phyloP scores from a whole-genome alignment of 208 protist species.

The Crithidia bombi region DNA sequence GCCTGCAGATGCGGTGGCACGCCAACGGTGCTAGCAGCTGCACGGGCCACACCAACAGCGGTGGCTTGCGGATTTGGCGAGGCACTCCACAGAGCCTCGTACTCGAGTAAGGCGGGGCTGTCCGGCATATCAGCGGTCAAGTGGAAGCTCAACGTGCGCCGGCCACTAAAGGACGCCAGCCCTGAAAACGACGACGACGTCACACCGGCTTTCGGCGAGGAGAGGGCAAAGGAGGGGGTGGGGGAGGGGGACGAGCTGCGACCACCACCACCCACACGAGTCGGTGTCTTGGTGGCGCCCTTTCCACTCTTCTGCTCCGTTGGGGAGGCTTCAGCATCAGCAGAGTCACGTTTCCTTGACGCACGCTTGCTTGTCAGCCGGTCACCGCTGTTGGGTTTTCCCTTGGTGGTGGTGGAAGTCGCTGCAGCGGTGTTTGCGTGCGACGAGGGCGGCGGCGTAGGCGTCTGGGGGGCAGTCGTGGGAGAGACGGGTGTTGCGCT shows the following conservation, averaged over 20 bases:
- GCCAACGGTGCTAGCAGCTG: background rate
- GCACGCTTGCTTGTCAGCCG: background rate
- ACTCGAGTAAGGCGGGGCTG: constrained; percentile 28
- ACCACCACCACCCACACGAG: background rate
- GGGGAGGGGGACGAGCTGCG: background rate
- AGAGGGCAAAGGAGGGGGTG: background rate
- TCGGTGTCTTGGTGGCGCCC: background rate
- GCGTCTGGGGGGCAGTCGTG: too few species aligned
- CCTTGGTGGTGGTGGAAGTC: background rate
- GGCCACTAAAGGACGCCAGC: background rate
- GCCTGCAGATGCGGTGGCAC: constrained; percentile 19
- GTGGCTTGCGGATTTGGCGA: background rate
- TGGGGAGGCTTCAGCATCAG: background rate
- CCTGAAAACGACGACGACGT: background rate
- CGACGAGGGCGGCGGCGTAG: too few species aligned
- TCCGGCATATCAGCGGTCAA: background rate
- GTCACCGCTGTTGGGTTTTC: background rate
- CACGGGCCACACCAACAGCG: too few species aligned
- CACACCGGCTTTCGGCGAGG: background rate
- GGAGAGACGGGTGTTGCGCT: too few species aligned
- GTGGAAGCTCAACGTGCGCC: constrained; percentile 7
- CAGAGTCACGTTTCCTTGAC: background rate
- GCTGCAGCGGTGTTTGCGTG: too few species aligned
- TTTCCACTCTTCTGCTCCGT: background rate
- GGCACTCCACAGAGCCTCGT: constrained; percentile 17